Evolutionary conservation across 192 early-diverging fungal genomes (phyloP).

Genomic region (Coemansia erecta): DNA sequence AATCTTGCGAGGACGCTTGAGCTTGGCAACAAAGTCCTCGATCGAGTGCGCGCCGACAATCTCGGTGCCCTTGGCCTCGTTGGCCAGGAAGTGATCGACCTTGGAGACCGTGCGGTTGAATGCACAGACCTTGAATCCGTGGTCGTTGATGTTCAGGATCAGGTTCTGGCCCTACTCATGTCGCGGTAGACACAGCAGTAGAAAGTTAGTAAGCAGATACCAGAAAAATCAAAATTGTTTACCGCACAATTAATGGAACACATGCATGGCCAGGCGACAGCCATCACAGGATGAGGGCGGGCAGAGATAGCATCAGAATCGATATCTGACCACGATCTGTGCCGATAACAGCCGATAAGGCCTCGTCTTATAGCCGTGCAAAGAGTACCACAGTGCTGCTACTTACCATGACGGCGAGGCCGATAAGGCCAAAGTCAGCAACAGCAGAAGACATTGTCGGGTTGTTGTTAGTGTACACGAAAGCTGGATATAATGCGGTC

Average conservation of each 20-base stretch:
- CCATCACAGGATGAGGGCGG: too few relatives aligned
- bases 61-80: conserved; percentile 97
- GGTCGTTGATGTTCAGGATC: conserved; percentile 98
- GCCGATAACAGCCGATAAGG: too few relatives aligned
- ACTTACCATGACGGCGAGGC: conserved; percentile 97
- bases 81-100: conserved; percentile 89
- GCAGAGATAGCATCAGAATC: too few relatives aligned
- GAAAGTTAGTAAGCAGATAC: neutral
- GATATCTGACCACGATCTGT: too few relatives aligned
- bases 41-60: conserved; percentile 92
- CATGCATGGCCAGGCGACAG: too few relatives aligned
- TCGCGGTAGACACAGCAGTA: neutral
- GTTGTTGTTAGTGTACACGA: neutral
- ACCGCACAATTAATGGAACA: too few relatives aligned
- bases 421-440: conserved; percentile 98
- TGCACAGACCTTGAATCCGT: conserved; percentile 90
- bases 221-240: too few relatives aligned
- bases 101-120: conserved; percentile 96
- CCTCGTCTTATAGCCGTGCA: neutral
- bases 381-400: neutral
- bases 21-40: conserved; percentile 89
- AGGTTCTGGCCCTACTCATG: conserved; percentile 89
- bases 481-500: neutral
- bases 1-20: conserved; percentile 95
- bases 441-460: conserved; percentile 28